phyloP scores from a whole-genome alignment of 106 monocot genomes.

The Dioscorea zingiberensis region DNA sequence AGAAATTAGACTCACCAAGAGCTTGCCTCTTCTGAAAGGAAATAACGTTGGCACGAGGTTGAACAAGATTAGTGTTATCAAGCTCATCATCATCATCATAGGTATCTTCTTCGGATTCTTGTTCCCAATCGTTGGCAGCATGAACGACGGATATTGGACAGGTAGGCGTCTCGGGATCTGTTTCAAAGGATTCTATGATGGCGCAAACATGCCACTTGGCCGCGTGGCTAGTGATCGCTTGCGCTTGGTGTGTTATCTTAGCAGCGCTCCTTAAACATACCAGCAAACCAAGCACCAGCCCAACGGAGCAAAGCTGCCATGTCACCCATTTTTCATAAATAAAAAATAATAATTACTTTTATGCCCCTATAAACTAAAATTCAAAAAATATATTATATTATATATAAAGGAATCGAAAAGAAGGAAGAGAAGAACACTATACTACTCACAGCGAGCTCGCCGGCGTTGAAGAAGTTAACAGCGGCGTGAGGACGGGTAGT shows the following conservation, averaged over 20 bases:
- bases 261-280: constrained; percentile 58
- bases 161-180: constrained; percentile 23
- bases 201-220: constrained; percentile 63
- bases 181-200: constrained; percentile 37
- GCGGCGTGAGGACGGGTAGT: constrained; percentile 29
- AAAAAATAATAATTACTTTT: too few relatives aligned
- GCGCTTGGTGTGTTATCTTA: constrained; percentile 74
- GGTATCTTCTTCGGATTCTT: constrained; percentile 22
- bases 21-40: constrained; percentile 94
- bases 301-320: constrained; percentile 62
- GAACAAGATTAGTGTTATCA: constrained; percentile 38
- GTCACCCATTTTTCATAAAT: too few relatives aligned
- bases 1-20: constrained; percentile 57
- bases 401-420: too few relatives aligned
- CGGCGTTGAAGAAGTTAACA: constrained; percentile 46
- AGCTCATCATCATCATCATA: constrained; percentile 39
- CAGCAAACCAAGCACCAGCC: constrained; percentile 45
- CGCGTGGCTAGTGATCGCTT: constrained; percentile 59
- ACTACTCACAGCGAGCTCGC: constrained; percentile 59
- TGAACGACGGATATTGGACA: not conserved
- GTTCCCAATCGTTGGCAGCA: constrained; percentile 7
- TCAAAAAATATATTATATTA: too few relatives aligned
- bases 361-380: too few relatives aligned
- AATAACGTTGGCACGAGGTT: constrained; percentile 41
- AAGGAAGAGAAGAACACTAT: constrained; percentile 32